phyloP scores from a whole-genome alignment of 1,284 basidiomycete species.

The Tilletiopsis washingtonensis region DNA sequence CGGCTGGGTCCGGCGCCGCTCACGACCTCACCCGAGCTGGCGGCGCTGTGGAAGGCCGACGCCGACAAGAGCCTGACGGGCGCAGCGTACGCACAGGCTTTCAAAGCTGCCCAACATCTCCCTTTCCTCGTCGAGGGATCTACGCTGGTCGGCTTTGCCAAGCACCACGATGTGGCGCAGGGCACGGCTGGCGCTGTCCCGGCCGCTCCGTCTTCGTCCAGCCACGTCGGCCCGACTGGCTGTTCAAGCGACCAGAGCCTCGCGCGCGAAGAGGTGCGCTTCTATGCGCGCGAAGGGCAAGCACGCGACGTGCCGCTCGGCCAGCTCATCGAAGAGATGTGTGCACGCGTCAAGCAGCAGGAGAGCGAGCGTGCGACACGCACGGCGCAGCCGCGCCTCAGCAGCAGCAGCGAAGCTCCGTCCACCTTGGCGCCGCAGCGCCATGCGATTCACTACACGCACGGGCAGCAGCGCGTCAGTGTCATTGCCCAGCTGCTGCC shows the following conservation, averaged over 20 bases:
- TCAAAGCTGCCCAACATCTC: conserved; percentile 17
- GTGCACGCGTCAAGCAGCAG: conserved; percentile 14
- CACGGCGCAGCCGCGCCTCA: too few species aligned
- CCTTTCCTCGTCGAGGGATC: conserved; percentile 19
- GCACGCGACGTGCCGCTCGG: conserved; percentile 28
- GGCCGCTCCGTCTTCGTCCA: too few species aligned
- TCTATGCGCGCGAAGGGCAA: conserved; percentile 25
- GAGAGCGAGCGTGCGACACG: conserved; percentile 10
- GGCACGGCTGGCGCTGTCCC: neutral
- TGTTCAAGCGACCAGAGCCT: too few species aligned
- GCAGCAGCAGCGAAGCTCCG: too few species aligned
- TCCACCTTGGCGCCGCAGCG: neutral
- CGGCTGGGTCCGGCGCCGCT: conserved; percentile 11
- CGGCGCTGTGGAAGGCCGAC: conserved; percentile 17
- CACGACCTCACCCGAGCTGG: conserved; percentile 24
- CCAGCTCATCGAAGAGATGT: conserved; percentile 34
- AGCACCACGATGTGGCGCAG: neutral
- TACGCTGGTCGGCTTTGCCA: conserved; percentile 15
- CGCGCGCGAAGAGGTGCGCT: conserved; percentile 22
- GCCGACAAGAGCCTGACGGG: neutral
- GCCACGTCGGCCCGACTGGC: too few species aligned
- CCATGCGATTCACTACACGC: conserved; percentile 17
- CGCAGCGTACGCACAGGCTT: conserved; percentile 13
- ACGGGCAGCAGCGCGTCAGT: conserved; percentile 21
- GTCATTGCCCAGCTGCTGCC: conserved; percentile 20